A percentile compares a stretch with the other conserved stretches of the same genome.
These are phyloP conservation scores for Alternaria panax DNA, from an alignment of 2,329 filamentous ascomycete species.

Conservation along the genomic window DNA sequence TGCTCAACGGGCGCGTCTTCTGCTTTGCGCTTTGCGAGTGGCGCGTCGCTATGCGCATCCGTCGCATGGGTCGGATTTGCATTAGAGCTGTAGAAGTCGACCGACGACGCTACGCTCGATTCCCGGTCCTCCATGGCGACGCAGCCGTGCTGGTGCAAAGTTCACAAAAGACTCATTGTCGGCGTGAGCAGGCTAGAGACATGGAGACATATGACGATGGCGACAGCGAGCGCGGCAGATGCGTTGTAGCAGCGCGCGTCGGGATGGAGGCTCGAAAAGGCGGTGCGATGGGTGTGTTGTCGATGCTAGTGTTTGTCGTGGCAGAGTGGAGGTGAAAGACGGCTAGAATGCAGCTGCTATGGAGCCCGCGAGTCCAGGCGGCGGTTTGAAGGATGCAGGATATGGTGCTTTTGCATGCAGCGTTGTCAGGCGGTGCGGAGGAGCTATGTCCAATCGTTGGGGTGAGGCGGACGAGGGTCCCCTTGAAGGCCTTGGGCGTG, in stretches of 20 bases:
- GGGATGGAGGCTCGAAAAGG: slow-evolving; percentile 10
- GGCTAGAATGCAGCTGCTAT: slow-evolving; percentile 11
- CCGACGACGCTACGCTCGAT: slow-evolving; percentile 45
- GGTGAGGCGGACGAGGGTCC: slow-evolving; percentile 19
- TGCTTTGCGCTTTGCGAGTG: slow-evolving; percentile 47
- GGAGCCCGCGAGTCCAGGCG: slow-evolving; percentile 6
- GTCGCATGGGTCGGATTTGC: slow-evolving; percentile 22
- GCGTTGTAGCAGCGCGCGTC: slow-evolving; percentile 11
- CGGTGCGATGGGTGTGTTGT: slow-evolving; percentile 18
- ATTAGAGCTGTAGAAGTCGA: slow-evolving; percentile 48
- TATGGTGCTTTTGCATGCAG: slow-evolving; percentile 5
- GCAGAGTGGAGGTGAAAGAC: slow-evolving; percentile 14
- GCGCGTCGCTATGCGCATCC: slow-evolving; percentile 20
- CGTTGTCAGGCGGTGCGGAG: slow-evolving; percentile 8
- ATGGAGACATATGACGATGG: slow-evolving; percentile 25
- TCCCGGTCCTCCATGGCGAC: slow-evolving; percentile 44
- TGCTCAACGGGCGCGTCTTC: slow-evolving; percentile 29
- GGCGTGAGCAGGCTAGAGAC: slow-evolving; percentile 37
- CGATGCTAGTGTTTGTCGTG: slow-evolving; percentile 17
- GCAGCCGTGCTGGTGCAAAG: slow-evolving; percentile 28
- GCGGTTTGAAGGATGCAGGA: slow-evolving; percentile 4
- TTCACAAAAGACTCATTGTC: slow-evolving; percentile 43
- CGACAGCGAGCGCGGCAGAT: slow-evolving; percentile 1
- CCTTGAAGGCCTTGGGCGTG: slow-evolving; percentile 3
- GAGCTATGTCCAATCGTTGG: slow-evolving; percentile 11